phyloP scores from a whole-genome alignment of 1,139 yeast species.

The Schizosaccharomyces versatilis region DNA sequence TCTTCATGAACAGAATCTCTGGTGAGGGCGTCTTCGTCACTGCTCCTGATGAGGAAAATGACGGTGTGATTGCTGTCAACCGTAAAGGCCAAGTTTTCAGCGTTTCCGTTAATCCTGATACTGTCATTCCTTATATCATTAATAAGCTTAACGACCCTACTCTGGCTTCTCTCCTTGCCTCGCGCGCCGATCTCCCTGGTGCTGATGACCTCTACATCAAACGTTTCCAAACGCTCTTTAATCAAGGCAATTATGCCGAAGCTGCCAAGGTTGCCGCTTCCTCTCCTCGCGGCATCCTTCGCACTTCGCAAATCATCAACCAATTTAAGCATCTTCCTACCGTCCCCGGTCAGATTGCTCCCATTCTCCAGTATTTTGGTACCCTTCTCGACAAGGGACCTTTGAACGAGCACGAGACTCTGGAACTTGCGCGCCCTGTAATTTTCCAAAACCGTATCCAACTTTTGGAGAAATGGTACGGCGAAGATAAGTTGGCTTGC shows the following conservation, averaged over 20 bases:
- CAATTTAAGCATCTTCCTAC: conserved; percentile 80
- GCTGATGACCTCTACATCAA: conserved; percentile 81
- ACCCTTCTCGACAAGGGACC: conserved; percentile 83
- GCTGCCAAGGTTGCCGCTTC: conserved; percentile 97
- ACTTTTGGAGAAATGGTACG: conserved; percentile 85
- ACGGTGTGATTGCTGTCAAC: conserved; percentile 84
- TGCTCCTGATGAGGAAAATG: conserved; percentile 42
- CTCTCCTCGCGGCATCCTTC: conserved; percentile 53
- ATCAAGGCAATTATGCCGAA: conserved; percentile 66
- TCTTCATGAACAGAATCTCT: conserved; percentile 89
- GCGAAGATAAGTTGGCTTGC: conserved; percentile 78
- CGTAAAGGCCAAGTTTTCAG: conserved; percentile 88
- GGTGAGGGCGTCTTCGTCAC: conserved; percentile 93
- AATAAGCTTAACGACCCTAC: conserved; percentile 70
- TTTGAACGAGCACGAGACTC: conserved; percentile 76
- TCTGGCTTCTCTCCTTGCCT: conserved; percentile 69
- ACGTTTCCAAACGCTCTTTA: conserved; percentile 69
- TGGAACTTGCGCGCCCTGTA: conserved; percentile 88
- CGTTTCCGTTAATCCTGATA: conserved; percentile 68
- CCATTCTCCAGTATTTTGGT: conserved; percentile 79
- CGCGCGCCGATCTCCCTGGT: conserved; percentile 92
- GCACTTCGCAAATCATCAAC: conserved; percentile 87
- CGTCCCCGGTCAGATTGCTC: conserved; percentile 90
- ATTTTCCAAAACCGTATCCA: conserved; percentile 89
- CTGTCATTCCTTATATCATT: conserved; percentile 73